Base-by-base conservation (phyloP, 1,284 basidiomycete genomes). In the Trametes versicolor region DNA sequence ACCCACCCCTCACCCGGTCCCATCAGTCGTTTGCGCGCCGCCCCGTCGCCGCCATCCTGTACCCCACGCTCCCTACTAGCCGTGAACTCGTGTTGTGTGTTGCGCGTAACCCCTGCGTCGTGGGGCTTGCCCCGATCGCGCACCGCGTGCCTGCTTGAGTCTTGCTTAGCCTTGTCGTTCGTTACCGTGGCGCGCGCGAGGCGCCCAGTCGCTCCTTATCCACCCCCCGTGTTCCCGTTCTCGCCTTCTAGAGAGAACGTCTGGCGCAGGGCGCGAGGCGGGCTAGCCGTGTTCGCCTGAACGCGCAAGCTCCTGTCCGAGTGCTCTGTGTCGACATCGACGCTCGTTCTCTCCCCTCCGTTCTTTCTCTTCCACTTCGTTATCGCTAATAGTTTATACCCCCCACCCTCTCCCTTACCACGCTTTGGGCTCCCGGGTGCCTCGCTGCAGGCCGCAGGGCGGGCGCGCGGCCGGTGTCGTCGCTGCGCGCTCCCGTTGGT, bases 41-140 rank as follows among this genome's bases (percentile, higher is more conserved):
- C 45, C 23, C 23, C 25, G 45, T 21, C 21, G 45, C 21, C 53
- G 58, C 47, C 41, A 37, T 47, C 36, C 32, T 60, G 60, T 66
- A 66, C 58, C 62, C 52, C 64, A 59, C 64, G 39, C 60, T 66
- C 45, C 45, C 45, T 48, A 23, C 45, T 48, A 48, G 45, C 45
- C 41, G 58, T 58, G 37, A 59, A 51, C 58, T 39, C 58, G 37
- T 43, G 47, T 39, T 49, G 47, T 47, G 45, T 27, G 58, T 50
- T 19, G 37, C 37, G 25, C 39, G 39, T 23, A 34, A 4, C 6
- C 21, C 51, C n/a, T n/a, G n/a, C 51, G n/a, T 12, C 34, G n/a
- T 21, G 34, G n/a, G 51, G 32, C 21, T 34, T 37, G 8, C 29
- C 29, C 29, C 29, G 29, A 32, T 32, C 29, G 8, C 29, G 29